These are phyloP conservation scores for Coemansia sp. DNA, from an alignment of 192 early-diverging fungal species.

Conservation along the genomic window DNA sequence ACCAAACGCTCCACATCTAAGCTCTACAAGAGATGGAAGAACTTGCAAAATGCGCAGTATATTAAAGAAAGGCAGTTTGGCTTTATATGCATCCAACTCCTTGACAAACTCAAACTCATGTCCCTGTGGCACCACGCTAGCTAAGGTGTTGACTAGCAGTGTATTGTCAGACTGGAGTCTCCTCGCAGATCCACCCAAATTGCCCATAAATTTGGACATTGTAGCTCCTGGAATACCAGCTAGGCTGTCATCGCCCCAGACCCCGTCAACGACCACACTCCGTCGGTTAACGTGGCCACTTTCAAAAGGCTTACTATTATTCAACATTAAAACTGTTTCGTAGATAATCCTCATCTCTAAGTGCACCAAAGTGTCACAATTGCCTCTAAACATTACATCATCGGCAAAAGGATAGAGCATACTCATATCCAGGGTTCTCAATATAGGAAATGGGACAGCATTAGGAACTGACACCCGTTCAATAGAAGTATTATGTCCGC, in stretches of 20 bases:
- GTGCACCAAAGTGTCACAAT: constrained; percentile 1
- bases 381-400: constrained; percentile 15
- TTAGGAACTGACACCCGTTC: not conserved
- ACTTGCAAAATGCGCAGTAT: not conserved
- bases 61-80: not conserved
- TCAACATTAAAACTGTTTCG: not conserved
- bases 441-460: constrained; percentile 2
- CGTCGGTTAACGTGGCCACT: not conserved
- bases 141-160: not conserved
- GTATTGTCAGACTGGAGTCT: not conserved
- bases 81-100: not conserved
- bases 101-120: not conserved
- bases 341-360: not conserved
- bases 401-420: constrained; percentile 8
- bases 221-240: not conserved
- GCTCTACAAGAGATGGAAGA: not conserved
- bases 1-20: not conserved
- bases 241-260: not conserved
- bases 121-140: not conserved
- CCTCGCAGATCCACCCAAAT: not conserved
- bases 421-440: not conserved
- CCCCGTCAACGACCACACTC: not conserved
- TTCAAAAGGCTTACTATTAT: not conserved
- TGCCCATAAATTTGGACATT: not conserved
- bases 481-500: not conserved